Base-by-base conservation (phyloP, 2,329 filamentous ascomycete genomes). In the Gyromitra esculenta region DNA sequence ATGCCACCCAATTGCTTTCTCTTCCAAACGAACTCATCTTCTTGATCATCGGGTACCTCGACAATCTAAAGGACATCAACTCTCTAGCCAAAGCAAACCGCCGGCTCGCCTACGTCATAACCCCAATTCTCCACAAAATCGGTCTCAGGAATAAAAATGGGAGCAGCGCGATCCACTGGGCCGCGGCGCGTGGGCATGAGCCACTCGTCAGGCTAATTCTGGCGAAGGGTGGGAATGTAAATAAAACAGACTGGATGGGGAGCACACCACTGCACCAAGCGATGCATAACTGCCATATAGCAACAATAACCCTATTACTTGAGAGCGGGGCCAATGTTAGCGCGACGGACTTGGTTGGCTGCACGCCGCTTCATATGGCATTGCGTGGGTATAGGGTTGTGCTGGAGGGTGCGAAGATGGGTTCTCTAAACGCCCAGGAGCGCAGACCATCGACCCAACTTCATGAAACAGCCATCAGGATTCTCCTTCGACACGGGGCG, bases 321-420 rank as follows among this genome's bases (percentile, higher is more conserved):
- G 52, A 56, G n/a, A 50, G 48, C 13, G 73, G 68, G 1, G 73
- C 68, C 1, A 37, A 60, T 60, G 52, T 63, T 15, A 15, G 63
- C 8, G n/a, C n/a, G 1, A 13, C n/a, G 8, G 74, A 74, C 13
- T 43, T 52, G 35, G 64, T 57, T 11, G 67, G 77, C 13, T 69
- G 72, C 37, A 73, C 71, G 25, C 77, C 77, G 1, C 64, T 79
- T 41, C 77, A 79, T 15, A 62, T 66, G 21, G 75, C 57, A 1
- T 54, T 54, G 5, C 31, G 31, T 57, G 35, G n/a, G 1, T 31
- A 45, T 13, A 45, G 41, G 7, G 13, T 35, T 13, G 6, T 52
- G 43, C 15, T 65, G 15, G 6, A 31, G 25, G 52, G 8, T 35
- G 52, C 21, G 25, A 56, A 52, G 52, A 18, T 37, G 25, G 41